Percentiles rank a stretch among this genome's conserved stretches.
These are phyloP conservation scores for Litsea cubeba DNA, from an alignment of 164 flowering plant genomes.

Conservation along the genomic window DNA sequence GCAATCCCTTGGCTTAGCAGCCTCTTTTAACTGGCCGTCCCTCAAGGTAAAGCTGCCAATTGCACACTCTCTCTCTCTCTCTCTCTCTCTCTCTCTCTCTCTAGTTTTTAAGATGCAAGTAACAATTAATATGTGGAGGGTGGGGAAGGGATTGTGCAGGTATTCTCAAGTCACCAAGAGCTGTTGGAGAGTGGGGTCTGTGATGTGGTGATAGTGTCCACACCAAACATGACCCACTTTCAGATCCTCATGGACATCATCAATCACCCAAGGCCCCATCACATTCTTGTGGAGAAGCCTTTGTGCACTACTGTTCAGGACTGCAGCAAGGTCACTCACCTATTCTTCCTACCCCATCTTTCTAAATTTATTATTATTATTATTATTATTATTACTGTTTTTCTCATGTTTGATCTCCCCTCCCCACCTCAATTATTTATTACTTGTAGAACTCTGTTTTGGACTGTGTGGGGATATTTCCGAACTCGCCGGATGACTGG, in stretches of 20 bases:
- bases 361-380: too few species aligned
- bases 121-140: neutral
- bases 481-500: too few species aligned
- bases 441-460: too few species aligned
- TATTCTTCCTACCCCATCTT: neutral
- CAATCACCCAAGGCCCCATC: constrained; percentile 78
- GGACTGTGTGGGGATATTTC: too few species aligned
- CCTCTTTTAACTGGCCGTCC: constrained; percentile 50
- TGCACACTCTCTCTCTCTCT: neutral
- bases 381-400: too few species aligned
- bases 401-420: too few species aligned
- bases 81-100: neutral
- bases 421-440: too few species aligned
- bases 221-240: constrained; percentile 95
- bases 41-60: constrained; percentile 44
- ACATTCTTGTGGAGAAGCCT: constrained; percentile 94
- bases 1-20: constrained; percentile 51
- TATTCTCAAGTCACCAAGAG: constrained; percentile 68
- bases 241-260: constrained; percentile 87
- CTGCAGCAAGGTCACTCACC: constrained; percentile 66
- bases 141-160: constrained; percentile 27
- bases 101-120: neutral
- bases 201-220: constrained; percentile 78
- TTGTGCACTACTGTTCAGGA: constrained; percentile 81
- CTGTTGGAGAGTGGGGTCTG: constrained; percentile 78